Evolutionary conservation across 2,329 filamentous ascomycete species (phyloP).

Genomic region (Trichoderma arundinaceum): DNA sequence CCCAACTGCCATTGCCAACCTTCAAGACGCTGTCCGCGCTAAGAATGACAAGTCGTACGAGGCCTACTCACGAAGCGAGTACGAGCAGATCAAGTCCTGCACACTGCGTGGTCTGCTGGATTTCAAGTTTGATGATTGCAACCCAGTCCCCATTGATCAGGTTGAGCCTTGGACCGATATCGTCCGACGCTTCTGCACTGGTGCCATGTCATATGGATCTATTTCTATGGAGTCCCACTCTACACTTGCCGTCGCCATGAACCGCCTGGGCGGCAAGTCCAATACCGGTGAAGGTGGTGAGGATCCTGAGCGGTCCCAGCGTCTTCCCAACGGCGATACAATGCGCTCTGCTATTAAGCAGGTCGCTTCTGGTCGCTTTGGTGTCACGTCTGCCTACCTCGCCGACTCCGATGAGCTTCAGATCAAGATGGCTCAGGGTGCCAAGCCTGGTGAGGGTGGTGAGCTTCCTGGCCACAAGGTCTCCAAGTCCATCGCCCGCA

Average conservation of each 20-base stretch:
- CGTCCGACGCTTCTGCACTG: conserved; percentile 93
- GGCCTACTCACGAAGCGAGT: conserved; percentile 89
- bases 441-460: conserved; percentile 96
- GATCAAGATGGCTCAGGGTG: conserved; percentile 99
- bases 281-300: conserved; percentile 98
- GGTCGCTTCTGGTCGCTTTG: conserved; percentile 93
- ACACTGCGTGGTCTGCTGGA: conserved; percentile 93
- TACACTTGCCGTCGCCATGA: conserved; percentile 94
- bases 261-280: conserved; percentile 92
- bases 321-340: conserved; percentile 88
- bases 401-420: conserved; percentile 95
- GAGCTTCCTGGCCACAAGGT: conserved; percentile 98
- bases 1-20: conserved; percentile 91
- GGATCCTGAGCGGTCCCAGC: conserved; percentile 86
- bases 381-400: conserved; percentile 92
- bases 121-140: conserved; percentile 90
- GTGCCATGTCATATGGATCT: conserved; percentile 97
- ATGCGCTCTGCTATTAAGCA: conserved; percentile 99
- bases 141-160: conserved; percentile 89
- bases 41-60: conserved; percentile 99
- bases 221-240: conserved; percentile 99
- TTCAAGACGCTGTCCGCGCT: conserved; percentile 92
- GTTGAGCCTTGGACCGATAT: conserved; percentile 99
- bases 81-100: conserved; percentile 96
- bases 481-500: conserved; percentile 89